Conservation (phyloP, 2,329 filamentous ascomycete species). For the Colletotrichum karsti region DNA sequence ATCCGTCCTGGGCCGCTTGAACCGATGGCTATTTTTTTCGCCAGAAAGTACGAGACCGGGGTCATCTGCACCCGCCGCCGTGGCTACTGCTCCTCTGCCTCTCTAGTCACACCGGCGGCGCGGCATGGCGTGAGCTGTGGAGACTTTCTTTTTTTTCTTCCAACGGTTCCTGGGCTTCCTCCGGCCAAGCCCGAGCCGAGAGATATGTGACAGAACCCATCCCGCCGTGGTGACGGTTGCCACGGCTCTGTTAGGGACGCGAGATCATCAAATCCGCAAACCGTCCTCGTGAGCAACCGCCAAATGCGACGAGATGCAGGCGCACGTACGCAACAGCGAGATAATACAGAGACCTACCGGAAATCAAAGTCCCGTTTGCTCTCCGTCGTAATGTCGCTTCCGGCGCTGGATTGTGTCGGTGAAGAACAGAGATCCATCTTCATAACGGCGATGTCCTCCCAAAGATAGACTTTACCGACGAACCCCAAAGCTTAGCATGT, state of each 20-base stretch:
- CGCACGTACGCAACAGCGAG: no score
- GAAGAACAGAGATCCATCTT: not conserved
- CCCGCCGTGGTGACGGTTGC: conserved; percentile 10
- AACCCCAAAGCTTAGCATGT: not conserved
- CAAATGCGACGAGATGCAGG: not conserved
- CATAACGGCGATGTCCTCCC: not conserved
- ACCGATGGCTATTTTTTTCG: not conserved
- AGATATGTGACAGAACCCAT: conserved; percentile 17
- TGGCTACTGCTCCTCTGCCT: conserved; percentile 5
- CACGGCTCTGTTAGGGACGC: not conserved
- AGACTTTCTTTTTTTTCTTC: no score
- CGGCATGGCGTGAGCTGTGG: conserved; percentile 25
- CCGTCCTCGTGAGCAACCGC: not conserved
- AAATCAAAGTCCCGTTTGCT: not conserved
- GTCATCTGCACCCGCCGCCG: conserved; percentile 7
- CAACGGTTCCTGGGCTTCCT: conserved; percentile 9
- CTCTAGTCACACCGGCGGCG: conserved; percentile 20
- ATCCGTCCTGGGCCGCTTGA: not conserved
- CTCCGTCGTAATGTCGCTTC: conserved; percentile 17
- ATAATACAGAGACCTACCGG: not conserved
- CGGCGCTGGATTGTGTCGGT: not conserved
- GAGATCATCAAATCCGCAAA: conserved; percentile 3
- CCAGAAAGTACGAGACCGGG: not conserved
- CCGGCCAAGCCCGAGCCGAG: not conserved
- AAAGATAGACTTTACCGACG: conserved; percentile 6